A percentile compares a stretch with the other conserved stretches of the same genome.
phyloP scores from a whole-genome alignment of 306 rosid species.

The Cyamopsis tetragonoloba region DNA sequence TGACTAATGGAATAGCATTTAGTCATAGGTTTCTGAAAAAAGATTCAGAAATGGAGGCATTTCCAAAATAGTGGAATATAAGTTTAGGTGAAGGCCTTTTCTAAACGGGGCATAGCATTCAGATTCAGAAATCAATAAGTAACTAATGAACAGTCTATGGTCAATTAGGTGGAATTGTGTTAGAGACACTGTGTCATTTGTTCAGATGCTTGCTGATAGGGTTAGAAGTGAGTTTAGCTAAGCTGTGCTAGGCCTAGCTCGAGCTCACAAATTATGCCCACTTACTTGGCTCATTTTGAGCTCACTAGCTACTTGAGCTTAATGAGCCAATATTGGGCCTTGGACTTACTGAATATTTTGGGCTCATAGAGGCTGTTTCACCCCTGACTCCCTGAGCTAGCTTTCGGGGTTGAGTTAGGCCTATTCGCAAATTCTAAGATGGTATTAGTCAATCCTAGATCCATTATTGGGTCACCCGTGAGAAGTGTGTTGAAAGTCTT shows the following conservation, averaged over 20 bases:
- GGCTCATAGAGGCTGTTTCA: too few relatives aligned
- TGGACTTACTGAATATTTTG: neutral
- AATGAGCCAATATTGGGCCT: neutral
- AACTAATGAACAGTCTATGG: neutral
- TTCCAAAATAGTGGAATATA: conserved; percentile 5
- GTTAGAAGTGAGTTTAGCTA: conserved; percentile 6
- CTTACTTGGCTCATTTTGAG: neutral
- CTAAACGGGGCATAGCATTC: neutral
- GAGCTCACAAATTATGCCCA: neutral
- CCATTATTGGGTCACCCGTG: too few relatives aligned
- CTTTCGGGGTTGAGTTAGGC: too few relatives aligned
- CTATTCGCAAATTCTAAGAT: too few relatives aligned
- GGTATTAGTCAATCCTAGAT: too few relatives aligned
- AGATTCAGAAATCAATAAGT: neutral
- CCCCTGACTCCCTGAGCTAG: too few relatives aligned
- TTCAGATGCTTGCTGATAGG: conserved; percentile 3
- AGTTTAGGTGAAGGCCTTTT: conserved; percentile 11
- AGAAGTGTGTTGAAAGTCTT: too few relatives aligned
- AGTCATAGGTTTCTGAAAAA: neutral
- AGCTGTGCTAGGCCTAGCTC: neutral
- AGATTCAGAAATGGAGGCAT: conserved; percentile 1
- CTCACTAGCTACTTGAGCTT: neutral
- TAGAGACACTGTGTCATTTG: neutral
- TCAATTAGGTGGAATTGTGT: neutral
- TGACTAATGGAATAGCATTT: neutral